Evolutionary conservation across 2,329 filamentous ascomycete genomes (phyloP).

Genomic region (Didymella pinodella): DNA sequence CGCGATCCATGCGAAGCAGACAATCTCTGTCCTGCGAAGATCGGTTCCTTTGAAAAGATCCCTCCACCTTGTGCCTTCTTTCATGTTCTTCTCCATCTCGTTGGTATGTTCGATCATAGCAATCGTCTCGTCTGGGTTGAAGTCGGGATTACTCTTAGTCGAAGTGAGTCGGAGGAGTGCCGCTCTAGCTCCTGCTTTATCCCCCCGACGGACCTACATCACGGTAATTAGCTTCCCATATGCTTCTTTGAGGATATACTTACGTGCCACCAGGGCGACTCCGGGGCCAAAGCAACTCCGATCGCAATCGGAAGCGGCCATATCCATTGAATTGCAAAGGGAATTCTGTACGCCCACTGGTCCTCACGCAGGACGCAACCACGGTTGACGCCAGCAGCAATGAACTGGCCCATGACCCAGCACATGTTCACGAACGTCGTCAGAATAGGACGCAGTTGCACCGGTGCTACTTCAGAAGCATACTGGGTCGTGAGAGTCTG

Average conservation of each 20-base stretch:
- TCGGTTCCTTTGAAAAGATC: conserved; percentile 85
- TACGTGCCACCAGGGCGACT: conserved; percentile 77
- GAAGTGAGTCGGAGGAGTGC: conserved; percentile 71
- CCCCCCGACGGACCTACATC: conserved; percentile 59
- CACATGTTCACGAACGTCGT: conserved; percentile 74
- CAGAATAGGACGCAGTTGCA: conserved; percentile 65
- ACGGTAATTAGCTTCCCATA: background rate
- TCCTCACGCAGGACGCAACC: conserved; percentile 69
- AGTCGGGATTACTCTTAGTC: conserved; percentile 62
- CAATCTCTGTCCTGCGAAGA: conserved; percentile 76
- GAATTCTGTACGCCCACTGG: conserved; percentile 71
- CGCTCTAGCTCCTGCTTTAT: conserved; percentile 68
- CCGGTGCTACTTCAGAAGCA: conserved; percentile 69
- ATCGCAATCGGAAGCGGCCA: conserved; percentile 73
- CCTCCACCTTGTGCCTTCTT: conserved; percentile 71
- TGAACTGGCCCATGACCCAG: conserved; percentile 76
- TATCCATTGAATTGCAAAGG: conserved; percentile 76
- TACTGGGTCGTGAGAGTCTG: conserved; percentile 57
- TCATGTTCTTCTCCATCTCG: conserved; percentile 76
- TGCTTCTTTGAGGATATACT: background rate
- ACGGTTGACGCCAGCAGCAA: conserved; percentile 73
- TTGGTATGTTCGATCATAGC: conserved; percentile 92
- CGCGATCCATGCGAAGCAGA: conserved; percentile 58
- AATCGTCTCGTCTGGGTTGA: conserved; percentile 62
- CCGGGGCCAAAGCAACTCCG: conserved; percentile 71